A percentile compares a stretch with the other conserved stretches of the same genome.
These are phyloP conservation scores for Microbotryum violaceum DNA, from an alignment of 1,284 basidiomycete genomes.

Conservation along the genomic window DNA sequence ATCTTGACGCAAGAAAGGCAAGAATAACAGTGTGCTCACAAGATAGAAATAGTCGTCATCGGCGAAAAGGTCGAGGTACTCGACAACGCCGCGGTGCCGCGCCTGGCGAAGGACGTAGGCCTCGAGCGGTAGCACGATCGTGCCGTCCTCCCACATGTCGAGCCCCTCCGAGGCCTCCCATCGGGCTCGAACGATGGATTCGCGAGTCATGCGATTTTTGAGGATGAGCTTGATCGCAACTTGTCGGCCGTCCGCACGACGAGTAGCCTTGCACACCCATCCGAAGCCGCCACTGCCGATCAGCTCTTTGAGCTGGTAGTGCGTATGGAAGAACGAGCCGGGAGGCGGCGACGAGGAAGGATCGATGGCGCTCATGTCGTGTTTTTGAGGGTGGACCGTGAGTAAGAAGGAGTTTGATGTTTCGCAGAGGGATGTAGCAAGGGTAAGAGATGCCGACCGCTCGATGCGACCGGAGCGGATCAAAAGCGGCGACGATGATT, in stretches of 20 bases:
- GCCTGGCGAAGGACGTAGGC: conserved; percentile 67
- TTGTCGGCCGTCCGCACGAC: conserved; percentile 48
- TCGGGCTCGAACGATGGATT: conserved; percentile 9
- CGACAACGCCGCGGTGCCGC: conserved; percentile 68
- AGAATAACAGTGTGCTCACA: not conserved
- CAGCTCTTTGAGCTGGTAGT: conserved; percentile 59
- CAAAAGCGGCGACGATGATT: too few relatives aligned
- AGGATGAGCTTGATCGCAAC: conserved; percentile 87
- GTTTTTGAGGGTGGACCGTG: too few relatives aligned
- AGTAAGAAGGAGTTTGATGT: too few relatives aligned
- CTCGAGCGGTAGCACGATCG: conserved; percentile 60
- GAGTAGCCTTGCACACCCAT: conserved; percentile 53
- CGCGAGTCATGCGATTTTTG: conserved; percentile 44
- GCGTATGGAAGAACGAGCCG: conserved; percentile 29
- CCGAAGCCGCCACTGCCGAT: conserved; percentile 85
- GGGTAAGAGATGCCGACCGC: too few relatives aligned
- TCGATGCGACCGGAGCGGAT: too few relatives aligned
- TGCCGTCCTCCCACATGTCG: conserved; percentile 26
- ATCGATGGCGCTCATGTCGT: too few relatives aligned
- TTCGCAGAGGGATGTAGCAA: too few relatives aligned
- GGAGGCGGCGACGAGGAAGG: not conserved
- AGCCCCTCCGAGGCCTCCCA: conserved; percentile 35
- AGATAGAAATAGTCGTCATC: conserved; percentile 53
- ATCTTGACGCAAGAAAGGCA: not conserved
- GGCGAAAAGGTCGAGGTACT: conserved; percentile 72